Base-by-base conservation (phyloP, 257 asterid genomes). In the Oldenlandia corymbosa region DNA sequence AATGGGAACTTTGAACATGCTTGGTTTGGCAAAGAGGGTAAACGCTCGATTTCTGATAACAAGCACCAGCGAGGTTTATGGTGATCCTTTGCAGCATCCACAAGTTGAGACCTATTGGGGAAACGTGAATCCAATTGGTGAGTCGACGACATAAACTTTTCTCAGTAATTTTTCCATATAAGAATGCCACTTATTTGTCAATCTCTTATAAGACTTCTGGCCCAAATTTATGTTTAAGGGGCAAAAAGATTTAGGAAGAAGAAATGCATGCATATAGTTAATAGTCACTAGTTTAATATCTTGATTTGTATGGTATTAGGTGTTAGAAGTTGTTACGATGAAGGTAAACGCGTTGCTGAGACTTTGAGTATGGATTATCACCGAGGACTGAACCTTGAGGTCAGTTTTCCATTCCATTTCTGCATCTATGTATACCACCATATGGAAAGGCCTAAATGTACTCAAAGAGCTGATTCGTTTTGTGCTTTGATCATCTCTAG, bases 1-100 rank as follows among this genome's bases (percentile, higher is more conserved):
- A 78, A 86, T 91, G 96, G 98, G 98, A 71, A 91, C 96, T 54
- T 59, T 91, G 82, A 91, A 91, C 87, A 91, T 86, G 96, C 66
- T 91, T 78, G 98, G 96, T 2, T 60, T 91, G 63, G 98, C 98
- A 2, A 91, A 91, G 80, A 81, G 98, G 72, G 76, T 91, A 0
- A 87, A 92, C 5, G 96, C 98, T 0, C 79, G 95, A 24, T 91
- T 91, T 61, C 61, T 91, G 76, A 84, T 91, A 20, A 88, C 96
- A 2, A 91, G 98, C 78, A 88, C 98, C 10, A 86, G 98, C 52
- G 98, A 88, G 73, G 94, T 91, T 48, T 91, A 91, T 62, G 98
- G 96, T 26, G 96, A 88, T 65, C 96, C 95, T 10, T 78, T 91
- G 86, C 74, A 91, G 73, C 96, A 88, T 73, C 96, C 98, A 36